These are phyloP conservation scores for Ogataea methanolica DNA, from an alignment of 805 yeast species.

Conservation along the genomic window DNA sequence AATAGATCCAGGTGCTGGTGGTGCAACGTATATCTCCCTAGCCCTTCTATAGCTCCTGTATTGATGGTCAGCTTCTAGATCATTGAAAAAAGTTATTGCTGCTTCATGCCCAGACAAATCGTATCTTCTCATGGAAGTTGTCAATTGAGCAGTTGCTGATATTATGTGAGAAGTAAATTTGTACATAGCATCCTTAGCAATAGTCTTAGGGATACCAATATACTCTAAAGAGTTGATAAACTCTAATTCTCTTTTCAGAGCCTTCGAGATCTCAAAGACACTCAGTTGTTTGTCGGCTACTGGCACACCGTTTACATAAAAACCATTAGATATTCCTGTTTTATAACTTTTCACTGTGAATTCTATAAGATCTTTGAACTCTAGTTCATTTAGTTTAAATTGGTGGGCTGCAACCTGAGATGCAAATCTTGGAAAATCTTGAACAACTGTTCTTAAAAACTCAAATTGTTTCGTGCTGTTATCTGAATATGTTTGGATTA, in stretches of 20 bases:
- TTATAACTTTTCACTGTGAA: constrained; percentile 2
- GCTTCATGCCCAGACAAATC: constrained; percentile 17
- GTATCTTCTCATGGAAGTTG: constrained; percentile 17
- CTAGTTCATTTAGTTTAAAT: constrained; percentile 6
- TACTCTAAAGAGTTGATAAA: constrained; percentile 17
- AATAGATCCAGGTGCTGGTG: constrained; percentile 49
- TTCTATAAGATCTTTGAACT: not conserved
- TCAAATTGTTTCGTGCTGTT: constrained; percentile 30
- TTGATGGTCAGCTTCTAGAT: constrained; percentile 58
- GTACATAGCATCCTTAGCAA: constrained; percentile 34
- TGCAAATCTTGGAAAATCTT: constrained; percentile 55
- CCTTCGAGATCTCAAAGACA: constrained; percentile 36
- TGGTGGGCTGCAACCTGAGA: constrained; percentile 30
- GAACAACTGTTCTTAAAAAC: constrained; percentile 35
- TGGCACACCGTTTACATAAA: constrained; percentile 70
- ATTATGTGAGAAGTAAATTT: constrained; percentile 31
- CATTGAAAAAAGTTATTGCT: constrained; percentile 67
- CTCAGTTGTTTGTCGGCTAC: constrained; percentile 42
- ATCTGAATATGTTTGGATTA: constrained; percentile 24
- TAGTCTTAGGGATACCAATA: constrained; percentile 30
- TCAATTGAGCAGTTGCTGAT: constrained; percentile 5
- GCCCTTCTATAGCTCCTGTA: constrained; percentile 46
- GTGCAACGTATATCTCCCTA: constrained; percentile 40
- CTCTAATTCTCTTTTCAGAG: constrained; percentile 33
- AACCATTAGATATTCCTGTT: constrained; percentile 32